Evolutionary conservation across 2,329 filamentous ascomycete species (phyloP).

Genomic region (Fusarium virguliforme): DNA sequence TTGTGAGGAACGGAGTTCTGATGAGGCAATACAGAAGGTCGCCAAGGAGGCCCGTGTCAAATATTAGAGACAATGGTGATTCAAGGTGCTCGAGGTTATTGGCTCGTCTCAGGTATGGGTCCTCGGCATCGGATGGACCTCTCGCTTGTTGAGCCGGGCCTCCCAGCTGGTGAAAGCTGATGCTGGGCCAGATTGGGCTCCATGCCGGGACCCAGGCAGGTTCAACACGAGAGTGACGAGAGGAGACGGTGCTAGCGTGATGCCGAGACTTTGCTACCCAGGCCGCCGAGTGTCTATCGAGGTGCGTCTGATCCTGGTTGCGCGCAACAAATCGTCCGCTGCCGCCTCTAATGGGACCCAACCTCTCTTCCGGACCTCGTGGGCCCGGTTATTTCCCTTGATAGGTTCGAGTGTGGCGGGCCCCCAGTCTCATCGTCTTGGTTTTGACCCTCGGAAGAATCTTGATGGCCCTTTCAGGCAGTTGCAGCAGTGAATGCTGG

Average conservation of each 20-base stretch:
- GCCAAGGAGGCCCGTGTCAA: constrained; percentile 43
- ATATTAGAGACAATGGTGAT: constrained; percentile 46
- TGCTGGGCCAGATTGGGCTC: constrained; percentile 22
- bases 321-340: constrained; percentile 31
- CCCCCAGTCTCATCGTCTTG: neutral
- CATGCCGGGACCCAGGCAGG: constrained; percentile 10
- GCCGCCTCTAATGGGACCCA: constrained; percentile 29
- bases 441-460: constrained; percentile 8
- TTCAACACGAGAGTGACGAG: constrained; percentile 29
- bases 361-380: constrained; percentile 25
- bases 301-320: constrained; percentile 22
- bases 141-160: constrained; percentile 31
- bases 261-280: constrained; percentile 34
- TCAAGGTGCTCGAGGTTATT: constrained; percentile 40
- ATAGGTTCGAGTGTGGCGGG: neutral
- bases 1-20: constrained; percentile 28
- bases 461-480: constrained; percentile 19
- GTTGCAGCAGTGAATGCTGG: constrained; percentile 13
- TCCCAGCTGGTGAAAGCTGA: constrained; percentile 28
- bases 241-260: constrained; percentile 33
- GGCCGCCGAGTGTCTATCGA: constrained; percentile 36
- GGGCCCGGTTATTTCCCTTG: constrained; percentile 22
- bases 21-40: constrained; percentile 36
- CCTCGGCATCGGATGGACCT: constrained; percentile 32
- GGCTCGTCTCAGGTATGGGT: constrained; percentile 39